phyloP scores from a whole-genome alignment of 164 flowering plant genomes.

The Aristolochia fimbriata region DNA sequence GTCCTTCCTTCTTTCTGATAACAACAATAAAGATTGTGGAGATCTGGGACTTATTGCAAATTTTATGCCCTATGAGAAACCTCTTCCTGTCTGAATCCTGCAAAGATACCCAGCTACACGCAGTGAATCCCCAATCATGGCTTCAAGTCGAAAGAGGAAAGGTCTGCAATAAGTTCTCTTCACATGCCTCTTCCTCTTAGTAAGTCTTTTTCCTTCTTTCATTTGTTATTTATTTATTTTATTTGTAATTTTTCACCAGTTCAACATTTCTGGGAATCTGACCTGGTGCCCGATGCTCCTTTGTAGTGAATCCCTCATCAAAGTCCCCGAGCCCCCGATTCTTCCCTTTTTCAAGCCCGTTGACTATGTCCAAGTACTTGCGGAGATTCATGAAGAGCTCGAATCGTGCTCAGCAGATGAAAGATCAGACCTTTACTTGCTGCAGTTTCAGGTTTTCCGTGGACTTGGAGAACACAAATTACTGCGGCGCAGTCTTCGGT shows the following conservation, averaged over 20 bases:
- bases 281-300: conserved; percentile 1
- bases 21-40: conserved; percentile 48
- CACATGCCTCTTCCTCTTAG: conserved; percentile 64
- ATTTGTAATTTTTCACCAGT: neutral
- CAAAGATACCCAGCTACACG: conserved; percentile 72
- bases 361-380: conserved; percentile 88
- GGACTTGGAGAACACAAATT: conserved; percentile 86
- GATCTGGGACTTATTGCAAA: conserved; percentile 73
- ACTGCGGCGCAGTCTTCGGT: conserved; percentile 73
- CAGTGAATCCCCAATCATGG: conserved; percentile 93
- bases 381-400: conserved; percentile 94
- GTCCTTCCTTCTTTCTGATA: neutral
- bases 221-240: neutral
- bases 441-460: conserved; percentile 81
- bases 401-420: conserved; percentile 57
- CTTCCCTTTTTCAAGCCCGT: conserved; percentile 77
- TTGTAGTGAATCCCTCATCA: conserved; percentile 83
- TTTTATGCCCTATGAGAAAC: conserved; percentile 86
- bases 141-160: conserved; percentile 99
- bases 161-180: conserved; percentile 45
- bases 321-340: conserved; percentile 77
- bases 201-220: conserved; percentile 27
- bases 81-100: conserved; percentile 71
- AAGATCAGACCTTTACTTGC: conserved; percentile 64
- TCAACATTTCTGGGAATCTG: conserved; percentile 5